Evolutionary conservation across 2,329 filamentous ascomycete species (phyloP), one percentile per base, ranked within the genome.

Genomic region (Cladosporium sphaerospermum): DNA sequence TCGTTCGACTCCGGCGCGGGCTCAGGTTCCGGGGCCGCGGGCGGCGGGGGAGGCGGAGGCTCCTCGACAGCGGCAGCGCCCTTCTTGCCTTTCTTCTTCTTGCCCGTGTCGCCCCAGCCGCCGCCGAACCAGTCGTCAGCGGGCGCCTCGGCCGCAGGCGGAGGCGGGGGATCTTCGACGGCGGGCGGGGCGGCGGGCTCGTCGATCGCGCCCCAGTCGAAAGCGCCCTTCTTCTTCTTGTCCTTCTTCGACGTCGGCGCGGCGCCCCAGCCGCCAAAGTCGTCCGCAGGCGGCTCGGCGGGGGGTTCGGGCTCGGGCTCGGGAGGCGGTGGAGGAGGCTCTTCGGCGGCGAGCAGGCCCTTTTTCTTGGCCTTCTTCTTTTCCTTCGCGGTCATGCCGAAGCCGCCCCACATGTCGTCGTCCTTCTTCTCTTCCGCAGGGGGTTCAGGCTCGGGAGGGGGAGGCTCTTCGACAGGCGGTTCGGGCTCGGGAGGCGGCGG

Each of bases 201-300:
- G 37, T 62, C 61, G 6, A 58, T 14, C 19, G 50, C 58, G 16
- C 67, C 59, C 55, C 60, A 65, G 53, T 71, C 70, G 33, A 67
- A 68, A 54, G 70, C 61, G 59, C 59, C 47, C 65, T 74, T 57
- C 32, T 55, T 62, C 48, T 79, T 79, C 64, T 78, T 78, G 67
- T 78, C 77, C 55, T 73, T 69, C 57, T 77, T 81, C 56, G 77
- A 77, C 6, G 74, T 71, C 50, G 73, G 77, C 31, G 57, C 56
- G 45, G 76, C 78, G 71, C 79, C 82, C 43, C 77, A 77, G 56
- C 72, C 75, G 64, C 80, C 81, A 16, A 62, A 62, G 47, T 78
- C 76, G 43, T 71, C 70, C 11, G 70, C 70, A 10, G 47, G 47
- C 13, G 62, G 60, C 4, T 57, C 59, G 16, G 56, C 53, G 18